A percentile compares a stretch with the other conserved stretches of the same genome.
Evolutionary conservation across 305 asterid genomes (phyloP).

Genomic region (Fraxinus xanthoxyloides): DNA sequence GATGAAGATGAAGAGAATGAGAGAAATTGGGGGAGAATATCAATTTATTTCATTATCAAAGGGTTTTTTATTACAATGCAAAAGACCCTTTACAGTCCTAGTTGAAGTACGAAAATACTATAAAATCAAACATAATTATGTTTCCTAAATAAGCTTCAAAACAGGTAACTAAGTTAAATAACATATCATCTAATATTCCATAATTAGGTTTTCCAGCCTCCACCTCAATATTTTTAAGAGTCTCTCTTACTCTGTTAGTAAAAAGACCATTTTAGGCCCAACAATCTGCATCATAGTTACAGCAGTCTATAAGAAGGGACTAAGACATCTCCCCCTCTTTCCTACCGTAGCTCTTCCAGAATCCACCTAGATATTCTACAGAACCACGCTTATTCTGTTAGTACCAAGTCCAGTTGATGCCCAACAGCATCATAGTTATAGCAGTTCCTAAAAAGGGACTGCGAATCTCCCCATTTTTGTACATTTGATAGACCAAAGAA

Average conservation of each 20-base stretch:
- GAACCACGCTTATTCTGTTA: too few relatives aligned
- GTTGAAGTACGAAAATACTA: not conserved
- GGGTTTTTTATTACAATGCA: not conserved
- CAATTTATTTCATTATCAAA: not conserved
- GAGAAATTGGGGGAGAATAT: not conserved
- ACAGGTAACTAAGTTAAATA: too few relatives aligned
- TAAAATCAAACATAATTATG: too few relatives aligned
- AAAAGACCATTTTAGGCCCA: not conserved
- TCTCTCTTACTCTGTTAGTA: not conserved
- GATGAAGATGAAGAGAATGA: too few relatives aligned
- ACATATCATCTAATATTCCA: not conserved
- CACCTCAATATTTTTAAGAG: not conserved
- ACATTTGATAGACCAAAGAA: not conserved
- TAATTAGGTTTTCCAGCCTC: not conserved
- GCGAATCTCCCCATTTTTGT: not conserved
- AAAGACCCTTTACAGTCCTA: not conserved
- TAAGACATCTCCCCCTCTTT: not conserved
- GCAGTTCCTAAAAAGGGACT: not conserved
- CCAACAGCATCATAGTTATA: not conserved
- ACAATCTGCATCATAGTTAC: not conserved
- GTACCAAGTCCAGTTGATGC: too few relatives aligned
- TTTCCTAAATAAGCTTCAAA: too few relatives aligned
- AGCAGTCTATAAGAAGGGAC: not conserved
- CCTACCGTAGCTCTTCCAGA: not conserved
- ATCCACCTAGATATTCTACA: too few relatives aligned